Evolutionary conservation across 2,329 filamentous ascomycete genomes (phyloP).

Genomic region (Aspergillus amoenus): DNA sequence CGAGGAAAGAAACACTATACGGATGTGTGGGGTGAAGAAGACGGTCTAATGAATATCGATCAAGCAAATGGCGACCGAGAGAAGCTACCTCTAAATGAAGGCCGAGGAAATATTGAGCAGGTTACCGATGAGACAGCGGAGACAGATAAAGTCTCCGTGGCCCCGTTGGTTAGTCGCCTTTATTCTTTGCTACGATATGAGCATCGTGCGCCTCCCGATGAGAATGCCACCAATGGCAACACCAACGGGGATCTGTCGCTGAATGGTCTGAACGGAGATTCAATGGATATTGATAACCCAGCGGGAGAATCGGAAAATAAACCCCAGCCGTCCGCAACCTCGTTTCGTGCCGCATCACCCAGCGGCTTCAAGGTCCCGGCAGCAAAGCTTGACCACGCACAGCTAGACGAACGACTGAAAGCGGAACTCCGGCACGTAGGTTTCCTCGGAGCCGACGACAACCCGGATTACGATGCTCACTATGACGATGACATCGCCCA

Average conservation of each 20-base stretch:
- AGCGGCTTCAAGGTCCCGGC: conserved; percentile 77
- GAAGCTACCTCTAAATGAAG: conserved; percentile 73
- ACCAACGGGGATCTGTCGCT: conserved; percentile 51
- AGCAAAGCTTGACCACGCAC: conserved; percentile 77
- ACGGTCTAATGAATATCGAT: conserved; percentile 75
- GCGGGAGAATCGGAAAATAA: conserved; percentile 42
- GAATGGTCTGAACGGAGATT: conserved; percentile 51
- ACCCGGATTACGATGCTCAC: conserved; percentile 81
- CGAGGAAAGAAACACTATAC: conserved; percentile 82
- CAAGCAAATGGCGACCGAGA: conserved; percentile 61
- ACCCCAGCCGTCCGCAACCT: conserved; percentile 67
- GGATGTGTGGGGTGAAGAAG: conserved; percentile 92
- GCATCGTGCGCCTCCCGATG: conserved; percentile 48
- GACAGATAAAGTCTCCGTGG: conserved; percentile 84
- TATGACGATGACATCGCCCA: conserved; percentile 93
- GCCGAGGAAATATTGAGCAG: conserved; percentile 80
- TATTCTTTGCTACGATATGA: conserved; percentile 80
- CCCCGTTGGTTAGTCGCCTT: conserved; percentile 79
- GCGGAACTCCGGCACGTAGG: conserved; percentile 89
- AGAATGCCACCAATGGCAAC: conserved; percentile 55
- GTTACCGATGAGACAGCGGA: conserved; percentile 84
- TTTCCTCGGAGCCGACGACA: conserved; percentile 69
- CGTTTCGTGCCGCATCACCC: conserved; percentile 73
- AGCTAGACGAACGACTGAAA: conserved; percentile 87
- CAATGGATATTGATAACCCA: conserved; percentile 49